Evolutionary conservation across 2,329 filamentous ascomycete genomes (phyloP).

Genomic region (Trichoderma brevicompactum): DNA sequence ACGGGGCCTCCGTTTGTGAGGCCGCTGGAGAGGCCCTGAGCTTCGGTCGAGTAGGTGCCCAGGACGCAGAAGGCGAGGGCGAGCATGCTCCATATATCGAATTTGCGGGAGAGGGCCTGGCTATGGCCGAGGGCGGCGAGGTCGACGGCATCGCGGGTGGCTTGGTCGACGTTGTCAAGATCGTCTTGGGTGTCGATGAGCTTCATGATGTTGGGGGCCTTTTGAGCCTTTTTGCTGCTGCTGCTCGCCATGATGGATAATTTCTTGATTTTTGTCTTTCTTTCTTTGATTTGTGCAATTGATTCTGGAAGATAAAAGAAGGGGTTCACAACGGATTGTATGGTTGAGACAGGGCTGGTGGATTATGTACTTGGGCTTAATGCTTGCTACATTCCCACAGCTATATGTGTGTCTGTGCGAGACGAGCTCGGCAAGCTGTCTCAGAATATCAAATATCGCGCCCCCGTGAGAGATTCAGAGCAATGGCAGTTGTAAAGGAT

Average conservation of each 20-base stretch:
- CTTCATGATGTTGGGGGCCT: conserved; percentile 42
- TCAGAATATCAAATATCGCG: neutral
- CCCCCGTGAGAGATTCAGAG: too few species aligned
- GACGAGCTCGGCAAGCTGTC: neutral
- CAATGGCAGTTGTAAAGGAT: too few species aligned
- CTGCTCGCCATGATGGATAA: conserved; percentile 6
- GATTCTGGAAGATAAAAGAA: neutral
- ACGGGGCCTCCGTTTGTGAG: conserved; percentile 59
- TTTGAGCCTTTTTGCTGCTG: neutral
- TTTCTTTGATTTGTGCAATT: neutral
- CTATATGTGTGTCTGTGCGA: neutral
- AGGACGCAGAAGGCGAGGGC: conserved; percentile 61
- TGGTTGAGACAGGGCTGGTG: neutral
- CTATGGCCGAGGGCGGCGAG: conserved; percentile 49
- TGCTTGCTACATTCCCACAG: neutral
- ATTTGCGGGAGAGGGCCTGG: conserved; percentile 50
- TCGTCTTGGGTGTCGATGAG: conserved; percentile 17
- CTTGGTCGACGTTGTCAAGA: conserved; percentile 35
- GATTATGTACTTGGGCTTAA: too few species aligned
- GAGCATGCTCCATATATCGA: conserved; percentile 60
- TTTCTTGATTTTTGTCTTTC: neutral
- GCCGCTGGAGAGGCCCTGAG: conserved; percentile 53
- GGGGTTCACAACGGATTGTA: neutral
- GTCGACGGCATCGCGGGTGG: conserved; percentile 44
- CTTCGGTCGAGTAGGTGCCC: conserved; percentile 62